Conservation (phyloP, 1,284 basidiomycete genomes). For the Heterobasidion irregulare region DNA sequence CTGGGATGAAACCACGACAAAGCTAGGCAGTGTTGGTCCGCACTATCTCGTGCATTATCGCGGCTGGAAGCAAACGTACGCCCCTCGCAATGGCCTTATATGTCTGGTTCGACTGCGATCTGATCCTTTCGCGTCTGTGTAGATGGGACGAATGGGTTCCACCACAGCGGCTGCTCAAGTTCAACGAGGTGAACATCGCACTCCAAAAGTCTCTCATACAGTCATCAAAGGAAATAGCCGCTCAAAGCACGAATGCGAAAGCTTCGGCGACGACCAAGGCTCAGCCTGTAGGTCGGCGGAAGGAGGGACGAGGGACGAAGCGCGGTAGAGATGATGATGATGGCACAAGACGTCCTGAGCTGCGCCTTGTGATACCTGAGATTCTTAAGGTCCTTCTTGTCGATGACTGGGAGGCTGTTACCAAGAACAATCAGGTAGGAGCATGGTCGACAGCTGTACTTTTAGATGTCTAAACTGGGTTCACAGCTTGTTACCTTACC, state of each 20-base stretch:
- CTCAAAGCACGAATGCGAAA: conserved; percentile 28
- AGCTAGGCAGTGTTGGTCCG: conserved; percentile 60
- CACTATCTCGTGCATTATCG: conserved; percentile 98
- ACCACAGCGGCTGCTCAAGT: conserved; percentile 75
- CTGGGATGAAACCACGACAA: conserved; percentile 65
- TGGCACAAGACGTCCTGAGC: conserved; percentile 70
- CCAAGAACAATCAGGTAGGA: conserved; percentile 82
- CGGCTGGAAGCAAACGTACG: conserved; percentile 97
- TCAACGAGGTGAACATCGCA: conserved; percentile 79
- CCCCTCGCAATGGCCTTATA: conserved; percentile 10
- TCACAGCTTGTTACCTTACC: conserved; percentile 79
- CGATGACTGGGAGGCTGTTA: conserved; percentile 97
- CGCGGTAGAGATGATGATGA: conserved; percentile 64
- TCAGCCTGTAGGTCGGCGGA: conserved; percentile 36
- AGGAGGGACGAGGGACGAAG: conserved; percentile 52
- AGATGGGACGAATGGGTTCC: conserved; percentile 64
- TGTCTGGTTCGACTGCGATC: background rate
- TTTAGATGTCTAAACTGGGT: background rate
- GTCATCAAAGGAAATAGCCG: conserved; percentile 23
- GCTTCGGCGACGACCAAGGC: conserved; percentile 15
- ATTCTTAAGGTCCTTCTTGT: conserved; percentile 84
- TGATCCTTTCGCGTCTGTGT: background rate
- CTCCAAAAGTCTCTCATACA: conserved; percentile 58
- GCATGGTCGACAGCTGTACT: background rate
- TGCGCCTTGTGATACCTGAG: conserved; percentile 89